These are phyloP conservation scores for Claviceps sp. DNA, from an alignment of 2,329 filamentous ascomycete species.

Conservation along the genomic window DNA sequence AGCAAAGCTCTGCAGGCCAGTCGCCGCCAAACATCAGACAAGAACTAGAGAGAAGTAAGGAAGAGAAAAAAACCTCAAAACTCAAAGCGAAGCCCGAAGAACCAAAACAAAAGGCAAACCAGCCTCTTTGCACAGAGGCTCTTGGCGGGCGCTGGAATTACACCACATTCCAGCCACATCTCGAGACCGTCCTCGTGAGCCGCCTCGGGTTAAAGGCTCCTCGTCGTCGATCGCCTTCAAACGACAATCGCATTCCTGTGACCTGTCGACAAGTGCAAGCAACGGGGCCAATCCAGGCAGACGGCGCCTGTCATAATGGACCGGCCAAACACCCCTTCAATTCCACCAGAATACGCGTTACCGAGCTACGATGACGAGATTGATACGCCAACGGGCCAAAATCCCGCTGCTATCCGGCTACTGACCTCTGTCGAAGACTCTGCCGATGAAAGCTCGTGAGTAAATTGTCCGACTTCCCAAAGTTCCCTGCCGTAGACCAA, in stretches of 20 bases:
- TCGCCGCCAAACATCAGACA: background rate
- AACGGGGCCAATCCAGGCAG: background rate
- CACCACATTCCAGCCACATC: background rate
- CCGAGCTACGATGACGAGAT: constrained; percentile 44
- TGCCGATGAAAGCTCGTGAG: constrained; percentile 40
- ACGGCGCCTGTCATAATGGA: constrained; percentile 26
- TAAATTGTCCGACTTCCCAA: constrained; percentile 17
- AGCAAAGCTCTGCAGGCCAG: constrained; percentile 1
- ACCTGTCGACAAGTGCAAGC: constrained; percentile 8
- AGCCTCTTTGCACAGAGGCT: background rate
- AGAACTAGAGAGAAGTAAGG: background rate
- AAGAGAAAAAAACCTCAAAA: background rate
- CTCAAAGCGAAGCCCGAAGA: background rate
- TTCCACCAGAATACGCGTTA: constrained; percentile 44
- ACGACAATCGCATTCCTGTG: constrained; percentile 16
- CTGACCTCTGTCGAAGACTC: constrained; percentile 50
- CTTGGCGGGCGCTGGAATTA: background rate
- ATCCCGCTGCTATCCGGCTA: constrained; percentile 42
- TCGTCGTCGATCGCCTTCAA: background rate
- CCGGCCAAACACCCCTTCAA: constrained; percentile 33
- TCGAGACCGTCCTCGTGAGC: background rate
- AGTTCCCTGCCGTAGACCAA: background rate
- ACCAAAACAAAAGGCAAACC: background rate
- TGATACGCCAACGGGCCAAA: constrained; percentile 32
- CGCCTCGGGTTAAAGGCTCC: background rate